A percentile compares a stretch with the other conserved stretches of the same genome.
Conservation (phyloP, 192 early-diverging fungal species). For the Umbelopsis sp. region DNA sequence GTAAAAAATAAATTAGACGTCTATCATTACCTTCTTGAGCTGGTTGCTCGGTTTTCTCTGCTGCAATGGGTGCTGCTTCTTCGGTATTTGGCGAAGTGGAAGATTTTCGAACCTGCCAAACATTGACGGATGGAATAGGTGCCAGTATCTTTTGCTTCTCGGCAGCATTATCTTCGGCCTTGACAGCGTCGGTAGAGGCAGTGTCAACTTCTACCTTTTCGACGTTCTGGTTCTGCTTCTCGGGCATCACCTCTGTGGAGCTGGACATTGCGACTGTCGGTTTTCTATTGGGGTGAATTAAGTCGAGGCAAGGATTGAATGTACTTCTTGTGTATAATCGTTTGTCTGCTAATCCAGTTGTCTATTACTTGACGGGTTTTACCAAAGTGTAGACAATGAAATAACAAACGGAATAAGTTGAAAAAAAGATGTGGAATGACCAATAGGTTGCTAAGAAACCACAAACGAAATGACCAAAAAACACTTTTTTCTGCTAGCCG, state of each 20-base stretch:
- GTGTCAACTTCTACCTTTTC: constrained; percentile 18
- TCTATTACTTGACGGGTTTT: background rate
- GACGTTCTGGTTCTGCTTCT: constrained; percentile 12
- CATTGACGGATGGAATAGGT: constrained; percentile 41
- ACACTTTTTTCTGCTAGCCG: background rate
- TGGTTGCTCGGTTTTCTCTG: background rate
- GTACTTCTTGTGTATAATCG: background rate
- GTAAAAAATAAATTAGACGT: background rate
- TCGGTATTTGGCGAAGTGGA: constrained; percentile 9
- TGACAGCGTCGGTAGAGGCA: constrained; percentile 12
- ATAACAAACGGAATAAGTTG: background rate
- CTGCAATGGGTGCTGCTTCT: constrained; percentile 14
- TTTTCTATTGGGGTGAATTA: constrained; percentile 7
- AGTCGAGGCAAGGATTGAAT: constrained; percentile 10
- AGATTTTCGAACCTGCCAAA: constrained; percentile 35
- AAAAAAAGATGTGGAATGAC: constrained; percentile 6
- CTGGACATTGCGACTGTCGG: constrained; percentile 20
- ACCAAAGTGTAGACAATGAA: constrained; percentile 14
- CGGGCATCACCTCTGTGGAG: constrained; percentile 11
- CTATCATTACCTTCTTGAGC: constrained; percentile 11
- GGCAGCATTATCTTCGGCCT: constrained; percentile 17
- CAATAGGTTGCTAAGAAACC: background rate
- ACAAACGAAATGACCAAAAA: constrained; percentile 16
- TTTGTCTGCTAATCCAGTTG: background rate
- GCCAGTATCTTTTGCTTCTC: constrained; percentile 33